These are phyloP conservation scores for Bryoglossum gracile DNA, from an alignment of 495 filamentous ascomycete genomes.

Conservation along the genomic window DNA sequence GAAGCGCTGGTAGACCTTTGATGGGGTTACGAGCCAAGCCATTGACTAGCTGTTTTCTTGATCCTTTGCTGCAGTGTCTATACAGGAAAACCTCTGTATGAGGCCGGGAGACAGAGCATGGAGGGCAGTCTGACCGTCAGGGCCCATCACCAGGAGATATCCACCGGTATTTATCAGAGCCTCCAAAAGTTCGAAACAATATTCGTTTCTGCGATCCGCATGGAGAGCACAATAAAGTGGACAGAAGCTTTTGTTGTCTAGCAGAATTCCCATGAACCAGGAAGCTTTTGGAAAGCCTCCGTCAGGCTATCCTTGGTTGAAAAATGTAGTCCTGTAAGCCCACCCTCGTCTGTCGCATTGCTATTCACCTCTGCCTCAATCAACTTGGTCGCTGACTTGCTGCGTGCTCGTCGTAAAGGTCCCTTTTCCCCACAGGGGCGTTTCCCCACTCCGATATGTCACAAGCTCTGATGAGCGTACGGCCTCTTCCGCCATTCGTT, in stretches of 20 bases:
- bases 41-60: no score
- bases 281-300: background rate
- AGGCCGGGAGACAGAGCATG: slow-evolving; percentile 10
- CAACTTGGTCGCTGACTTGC: background rate
- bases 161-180: slow-evolving; percentile 23
- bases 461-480: no score
- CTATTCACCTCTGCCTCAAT: background rate
- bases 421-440: no score
- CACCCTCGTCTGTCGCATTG: background rate
- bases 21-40: background rate
- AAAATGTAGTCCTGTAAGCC: background rate
- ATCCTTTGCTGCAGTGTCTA: no score
- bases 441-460: no score
- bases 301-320: background rate
- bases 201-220: background rate
- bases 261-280: background rate
- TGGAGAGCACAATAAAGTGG: slow-evolving; percentile 21
- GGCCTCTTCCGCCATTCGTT: no score
- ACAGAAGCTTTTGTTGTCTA: slow-evolving; percentile 1
- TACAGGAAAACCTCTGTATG: no score
- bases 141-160: slow-evolving; percentile 20
- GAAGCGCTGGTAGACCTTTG: slow-evolving; percentile 16
- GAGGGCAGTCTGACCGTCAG: slow-evolving; percentile 10
- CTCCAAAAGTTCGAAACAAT: slow-evolving; percentile 9
- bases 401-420: no score